Evolutionary conservation across 2,329 filamentous ascomycete species (phyloP), one percentile per base, ranked within the genome.

Genomic region (Apiospora hydei): DNA sequence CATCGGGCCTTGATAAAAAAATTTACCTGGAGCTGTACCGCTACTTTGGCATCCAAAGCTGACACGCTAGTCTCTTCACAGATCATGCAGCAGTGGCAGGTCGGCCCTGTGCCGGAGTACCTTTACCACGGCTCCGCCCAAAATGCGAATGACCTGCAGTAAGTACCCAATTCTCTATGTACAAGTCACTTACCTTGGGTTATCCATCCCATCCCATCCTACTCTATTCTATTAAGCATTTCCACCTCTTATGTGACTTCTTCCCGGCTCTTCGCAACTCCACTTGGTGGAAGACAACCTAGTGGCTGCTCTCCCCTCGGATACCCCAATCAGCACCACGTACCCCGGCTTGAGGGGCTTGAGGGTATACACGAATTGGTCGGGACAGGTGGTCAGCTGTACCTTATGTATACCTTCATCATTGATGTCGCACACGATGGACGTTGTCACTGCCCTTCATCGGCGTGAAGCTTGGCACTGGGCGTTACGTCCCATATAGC

Each of bases 41-140:
- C 57, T 64, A 64, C 57, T 64, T 64, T 64, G 57, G 41, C 57
- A 41, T 41, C 57, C 80, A 64, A 64, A 64, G 57, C 57, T 64
- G 57, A 64, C 72, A 81, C 78, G 73, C 77, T 78, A 77, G 75
- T 78, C 78, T 78, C 74, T 70, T 74, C 75, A 74, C 79, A 88
- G 87, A 86, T 82, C 83, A 89, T 89, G 88, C 86, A 89, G 84
- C 87, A 89, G 83, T 89, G 88, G 88, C 86, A 89, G 82, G 86
- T 89, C 81, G 87, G 87, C 83, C 87, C 87, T 77, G 85, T 89
- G 82, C 87, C 87, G 83, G 87, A 88, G 82, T 88, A 88, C 83
- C 85, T 89, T 77, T 88, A 88, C 83, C 82, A 85, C 80, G 80
- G 80, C 79, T 87, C 85, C 81, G 83, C 86, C 78, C 86, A 87